Base-by-base conservation (phyloP, 78 protist genomes). In the Emiliania huxleyi region DNA sequence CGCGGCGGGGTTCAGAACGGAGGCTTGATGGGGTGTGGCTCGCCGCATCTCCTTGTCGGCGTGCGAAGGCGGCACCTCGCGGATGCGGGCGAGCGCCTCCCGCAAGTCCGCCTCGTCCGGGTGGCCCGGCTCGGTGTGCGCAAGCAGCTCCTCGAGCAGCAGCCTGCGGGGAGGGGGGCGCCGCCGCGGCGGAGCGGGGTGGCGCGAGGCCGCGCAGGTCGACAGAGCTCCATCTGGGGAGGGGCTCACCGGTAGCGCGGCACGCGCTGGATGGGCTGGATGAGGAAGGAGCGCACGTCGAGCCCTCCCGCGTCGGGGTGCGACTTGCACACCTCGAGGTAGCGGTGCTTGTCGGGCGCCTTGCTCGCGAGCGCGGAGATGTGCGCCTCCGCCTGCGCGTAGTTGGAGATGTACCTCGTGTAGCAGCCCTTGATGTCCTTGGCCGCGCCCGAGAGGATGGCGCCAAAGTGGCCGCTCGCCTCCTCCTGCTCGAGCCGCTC, bases 211-310 rank as follows among this genome's bases (percentile, higher is more conserved):
- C n/a, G n/a, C n/a, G n/a, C n/a, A n/a, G n/a, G n/a, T n/a, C n/a
- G n/a, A n/a, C n/a, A n/a, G n/a, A n/a, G n/a, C n/a, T n/a, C n/a
- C n/a, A n/a, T n/a, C n/a, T n/a, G n/a, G n/a, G n/a, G n/a, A n/a
- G n/a, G n/a, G n/a, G n/a, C n/a, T n/a, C n/a, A n/a, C n/a, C n/a
- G 79, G 18, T 69, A 69, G 79, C 79, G 79, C 40, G 79, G 79
- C 79, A 69, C 79, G 40, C 79, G 79, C 40, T 69, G 79, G 23
- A 48, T 11, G 23, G 55, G 55, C 11, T 11, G 21, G 79, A 69
- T 69, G 35, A 69, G 79, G 79, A 69, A 69, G 21, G 79, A 69
- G 79, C 79, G 79, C 42, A 69, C 35, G 79, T 69, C 79, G 35
- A 25, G 79, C 42, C 79, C 79, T 8, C 3, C n/a, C 15, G 35